Base-by-base conservation (phyloP, 208 protist species). In the Leishmania gerbilli region DNA sequence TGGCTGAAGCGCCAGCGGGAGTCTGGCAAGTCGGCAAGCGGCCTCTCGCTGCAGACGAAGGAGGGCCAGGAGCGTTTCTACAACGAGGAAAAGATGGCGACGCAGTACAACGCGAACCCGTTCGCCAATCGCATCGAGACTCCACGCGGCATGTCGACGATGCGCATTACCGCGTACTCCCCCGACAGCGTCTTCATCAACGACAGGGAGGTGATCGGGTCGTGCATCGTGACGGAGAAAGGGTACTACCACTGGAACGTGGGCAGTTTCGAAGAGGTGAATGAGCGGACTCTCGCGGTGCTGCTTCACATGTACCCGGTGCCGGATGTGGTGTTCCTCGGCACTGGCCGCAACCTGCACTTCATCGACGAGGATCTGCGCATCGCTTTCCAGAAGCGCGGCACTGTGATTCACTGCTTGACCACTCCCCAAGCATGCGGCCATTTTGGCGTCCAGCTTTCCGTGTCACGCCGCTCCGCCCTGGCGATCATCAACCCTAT, bases 41-140 rank as follows among this genome's bases (percentile, higher is more conserved):
- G 92, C 47, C 76, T 92, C 4, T 96, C 92, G 24, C 81, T 96
- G 34, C 94, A 95, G 71, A 96, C 92, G 40, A 87, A 86, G 42
- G 92, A 97, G 78, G 94, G 94, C 40, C 94, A 97, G 85, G 91
- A 97, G 82, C 88, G 94, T n/a, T 96, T 94, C 84, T 97, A 97
- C 84, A 95, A 97, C 74, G 94, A 97, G 82, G 92, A 97, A 81
- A 97, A 97, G 82, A 97, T 97, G 94, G 91, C 94, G n/a, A 97
- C 94, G 17, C 94, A 97, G 88, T 97, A 96, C 89, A 86, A 91
- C 86, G 94, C 91, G 27, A 97, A 97, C 80, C 94, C 94, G 9
- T 97, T 97, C 71, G 87, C 94, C 58, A 92, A 90, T 58, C 92
- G 94, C 53, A 88, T 97, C 3, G 94, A 97, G 88, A 88, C 89